phyloP scores from a whole-genome alignment of 2,329 filamentous ascomycete species.

The Arthrobotrys iridis region DNA sequence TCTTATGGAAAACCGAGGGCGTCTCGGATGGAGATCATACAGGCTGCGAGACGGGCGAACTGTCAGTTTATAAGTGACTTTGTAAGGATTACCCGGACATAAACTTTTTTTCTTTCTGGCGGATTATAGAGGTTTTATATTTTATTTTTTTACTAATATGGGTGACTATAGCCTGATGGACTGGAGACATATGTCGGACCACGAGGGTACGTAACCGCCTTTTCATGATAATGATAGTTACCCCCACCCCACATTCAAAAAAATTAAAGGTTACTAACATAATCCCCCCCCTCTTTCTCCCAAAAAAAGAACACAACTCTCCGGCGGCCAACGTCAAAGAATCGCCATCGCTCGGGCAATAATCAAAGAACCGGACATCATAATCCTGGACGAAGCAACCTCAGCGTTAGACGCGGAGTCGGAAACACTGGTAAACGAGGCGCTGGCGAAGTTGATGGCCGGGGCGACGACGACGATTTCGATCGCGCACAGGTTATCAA shows the following conservation, averaged over 20 bases:
- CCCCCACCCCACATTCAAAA: not conserved
- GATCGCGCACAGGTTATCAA: slow-evolving; percentile 93
- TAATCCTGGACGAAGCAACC: slow-evolving; percentile 96
- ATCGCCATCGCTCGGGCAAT: slow-evolving; percentile 96
- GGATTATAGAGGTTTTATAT: slow-evolving; percentile 28
- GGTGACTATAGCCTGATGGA: slow-evolving; percentile 73
- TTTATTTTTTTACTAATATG: not conserved
- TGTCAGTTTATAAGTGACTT: slow-evolving; percentile 97
- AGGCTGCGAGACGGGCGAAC: slow-evolving; percentile 89
- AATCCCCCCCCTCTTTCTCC: no score
- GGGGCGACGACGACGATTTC: slow-evolving; percentile 96
- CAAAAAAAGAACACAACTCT: slow-evolving; percentile 28
- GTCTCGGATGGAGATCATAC: slow-evolving; percentile 80
- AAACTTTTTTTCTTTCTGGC: not conserved
- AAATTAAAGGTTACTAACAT: not conserved
- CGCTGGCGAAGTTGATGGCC: slow-evolving; percentile 79
- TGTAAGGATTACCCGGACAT: slow-evolving; percentile 34
- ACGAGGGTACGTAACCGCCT: slow-evolving; percentile 73
- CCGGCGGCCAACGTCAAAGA: slow-evolving; percentile 69
- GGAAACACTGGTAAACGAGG: slow-evolving; percentile 94
- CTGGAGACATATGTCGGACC: slow-evolving; percentile 93
- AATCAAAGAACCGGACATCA: slow-evolving; percentile 93
- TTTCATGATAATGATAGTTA: no score
- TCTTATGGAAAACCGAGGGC: slow-evolving; percentile 86
- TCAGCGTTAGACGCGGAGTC: slow-evolving; percentile 96